These are phyloP conservation scores for Fusarium denticulatum DNA, from an alignment of 2,329 filamentous ascomycete species.

Conservation along the genomic window DNA sequence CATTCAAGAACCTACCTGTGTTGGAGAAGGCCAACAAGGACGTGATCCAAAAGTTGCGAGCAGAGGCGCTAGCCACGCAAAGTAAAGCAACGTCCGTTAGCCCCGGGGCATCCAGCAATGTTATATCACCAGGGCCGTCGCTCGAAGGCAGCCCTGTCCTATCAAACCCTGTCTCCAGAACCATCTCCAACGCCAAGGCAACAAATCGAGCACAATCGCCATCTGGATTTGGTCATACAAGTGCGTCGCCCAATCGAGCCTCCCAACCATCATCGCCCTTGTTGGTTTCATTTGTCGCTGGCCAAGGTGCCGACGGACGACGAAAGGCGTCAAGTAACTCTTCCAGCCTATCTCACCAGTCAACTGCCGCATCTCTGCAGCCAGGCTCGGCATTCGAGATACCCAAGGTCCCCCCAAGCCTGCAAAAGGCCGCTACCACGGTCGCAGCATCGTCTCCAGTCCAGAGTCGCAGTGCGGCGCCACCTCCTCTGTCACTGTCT, in stretches of 20 bases:
- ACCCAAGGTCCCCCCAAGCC: slow-evolving; percentile 67
- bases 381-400: slow-evolving; percentile 78
- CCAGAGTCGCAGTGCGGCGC: slow-evolving; percentile 64
- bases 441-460: slow-evolving; percentile 66
- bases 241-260: slow-evolving; percentile 85
- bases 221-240: slow-evolving; percentile 79
- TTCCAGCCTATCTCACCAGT: slow-evolving; percentile 84
- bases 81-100: slow-evolving; percentile 61
- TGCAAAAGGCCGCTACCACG: slow-evolving; percentile 69
- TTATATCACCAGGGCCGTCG: slow-evolving; percentile 71
- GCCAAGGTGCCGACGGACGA: slow-evolving; percentile 78
- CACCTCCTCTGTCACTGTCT: slow-evolving; percentile 62
- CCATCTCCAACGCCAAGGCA: slow-evolving; percentile 83
- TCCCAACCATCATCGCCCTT: slow-evolving; percentile 78
- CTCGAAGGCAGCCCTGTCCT: slow-evolving; percentile 88
- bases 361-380: slow-evolving; percentile 67
- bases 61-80: slow-evolving; percentile 82
- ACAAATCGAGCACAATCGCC: slow-evolving; percentile 85
- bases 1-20: slow-evolving; percentile 96
- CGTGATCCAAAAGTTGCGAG: slow-evolving; percentile 93
- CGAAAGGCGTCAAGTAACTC: slow-evolving; percentile 93
- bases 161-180: slow-evolving; percentile 81
- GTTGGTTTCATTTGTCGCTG: slow-evolving; percentile 95
- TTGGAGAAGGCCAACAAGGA: slow-evolving; percentile 99
- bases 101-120: slow-evolving; percentile 53